A percentile compares a stretch with the other conserved stretches of the same genome.
phyloP scores from a whole-genome alignment of 257 asterid species.

The Scutellaria barbata region DNA sequence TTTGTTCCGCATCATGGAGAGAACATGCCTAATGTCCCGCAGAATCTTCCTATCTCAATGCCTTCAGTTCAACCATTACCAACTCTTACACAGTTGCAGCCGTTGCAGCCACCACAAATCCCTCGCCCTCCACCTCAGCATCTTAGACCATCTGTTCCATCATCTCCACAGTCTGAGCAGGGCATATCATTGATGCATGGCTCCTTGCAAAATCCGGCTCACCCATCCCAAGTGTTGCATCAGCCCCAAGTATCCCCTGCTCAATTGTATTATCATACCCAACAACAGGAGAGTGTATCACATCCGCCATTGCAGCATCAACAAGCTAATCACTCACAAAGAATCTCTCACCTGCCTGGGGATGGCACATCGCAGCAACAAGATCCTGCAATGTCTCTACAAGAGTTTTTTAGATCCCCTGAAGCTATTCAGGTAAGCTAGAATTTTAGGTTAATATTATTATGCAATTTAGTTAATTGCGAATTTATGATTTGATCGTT shows the following conservation, averaged over 20 bases:
- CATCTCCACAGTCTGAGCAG: conserved; percentile 78
- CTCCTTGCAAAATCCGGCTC: conserved; percentile 53
- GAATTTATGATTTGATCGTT: conserved; percentile 18
- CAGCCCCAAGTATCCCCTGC: conserved; percentile 53
- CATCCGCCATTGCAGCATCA: conserved; percentile 48
- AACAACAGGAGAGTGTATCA: conserved; percentile 52
- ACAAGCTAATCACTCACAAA: conserved; percentile 47
- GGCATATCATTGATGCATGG: conserved; percentile 55
- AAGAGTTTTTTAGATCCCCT: conserved; percentile 71
- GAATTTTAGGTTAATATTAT: not conserved
- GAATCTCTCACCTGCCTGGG: conserved; percentile 48
- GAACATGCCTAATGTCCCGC: conserved; percentile 51
- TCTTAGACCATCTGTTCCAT: conserved; percentile 73
- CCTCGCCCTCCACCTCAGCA: conserved; percentile 85
- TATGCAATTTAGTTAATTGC: not conserved
- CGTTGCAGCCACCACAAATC: conserved; percentile 89
- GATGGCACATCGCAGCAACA: conserved; percentile 61
- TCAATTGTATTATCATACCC: conserved; percentile 56
- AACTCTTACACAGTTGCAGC: conserved; percentile 73
- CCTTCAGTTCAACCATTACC: conserved; percentile 58
- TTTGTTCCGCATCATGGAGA: conserved; percentile 67
- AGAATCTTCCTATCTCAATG: conserved; percentile 56
- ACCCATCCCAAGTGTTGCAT: conserved; percentile 43
- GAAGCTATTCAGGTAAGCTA: conserved; percentile 77
- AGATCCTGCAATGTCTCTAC: conserved; percentile 72